Base-by-base conservation (phyloP, 1,284 basidiomycete species). In the Tremellales sp. region DNA sequence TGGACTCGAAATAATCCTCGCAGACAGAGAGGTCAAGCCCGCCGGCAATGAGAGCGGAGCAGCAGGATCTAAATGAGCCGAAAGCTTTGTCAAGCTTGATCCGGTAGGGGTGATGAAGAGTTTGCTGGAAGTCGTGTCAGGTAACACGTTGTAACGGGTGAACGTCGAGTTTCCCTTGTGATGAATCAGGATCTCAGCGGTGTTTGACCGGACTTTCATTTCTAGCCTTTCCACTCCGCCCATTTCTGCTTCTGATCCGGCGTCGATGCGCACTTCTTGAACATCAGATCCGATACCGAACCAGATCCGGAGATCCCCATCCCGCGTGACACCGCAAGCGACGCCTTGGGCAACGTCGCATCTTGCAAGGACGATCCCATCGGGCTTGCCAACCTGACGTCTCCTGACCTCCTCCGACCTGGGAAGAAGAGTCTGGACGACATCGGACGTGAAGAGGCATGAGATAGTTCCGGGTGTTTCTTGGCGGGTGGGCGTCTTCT, bases 281-380 rank as follows among this genome's bases (percentile, higher is more conserved):
- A 43, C 45, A 18, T 29, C 32, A 13, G 24, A 27, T n/a, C 19
- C 12, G 26, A 50, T 32, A n/a, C 42, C 47, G 34, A 60, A 59
- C 65, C 63, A 68, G 0, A 71, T 36, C 1, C 64, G 55, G 28
- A 71, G 39, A 42, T 68, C 68, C 8, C 69, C 69, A 29, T 66
- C 63, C 18, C 48, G 58, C 0, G 69, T 68, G 0, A 65, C 61
- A 8, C 63, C 66, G 14, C 63, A 62, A 3, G 66, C 53, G 6
- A 68, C 51, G 16, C 65, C 64, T 28, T 54, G 39, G 9, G 38
- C 35, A 0, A 50, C 21, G 32, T 65, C 54, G 42, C 63, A 70
- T 6, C 64, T 54, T 6, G 56, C 62, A 10, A 62, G 40, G n/a
- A 57, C 47, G 34, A 71, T 55, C 4, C 50, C 48, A 48, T 72